Conservation (phyloP, 305 asterid species). For the Solanum hybrid region DNA sequence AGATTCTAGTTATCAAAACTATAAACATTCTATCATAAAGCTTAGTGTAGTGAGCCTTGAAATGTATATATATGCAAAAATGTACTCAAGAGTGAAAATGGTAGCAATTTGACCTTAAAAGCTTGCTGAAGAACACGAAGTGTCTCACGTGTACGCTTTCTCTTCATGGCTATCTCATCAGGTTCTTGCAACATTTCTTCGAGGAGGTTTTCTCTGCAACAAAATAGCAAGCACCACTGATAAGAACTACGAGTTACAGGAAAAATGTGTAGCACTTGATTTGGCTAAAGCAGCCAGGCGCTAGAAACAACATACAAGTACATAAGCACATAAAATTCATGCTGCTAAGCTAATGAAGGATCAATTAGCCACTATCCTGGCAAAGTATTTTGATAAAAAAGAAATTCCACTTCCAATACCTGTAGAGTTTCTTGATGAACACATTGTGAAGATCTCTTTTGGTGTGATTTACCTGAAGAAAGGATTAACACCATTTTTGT, state of each 20-base stretch:
- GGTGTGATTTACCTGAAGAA: constrained; percentile 82
- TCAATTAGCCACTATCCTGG: constrained; percentile 16
- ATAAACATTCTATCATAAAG: not conserved
- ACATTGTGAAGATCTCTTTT: constrained; percentile 88
- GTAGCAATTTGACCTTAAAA: constrained; percentile 47
- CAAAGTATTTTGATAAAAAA: constrained; percentile 51
- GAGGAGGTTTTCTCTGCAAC: constrained; percentile 58
- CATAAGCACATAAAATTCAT: not conserved
- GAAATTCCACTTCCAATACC: constrained; percentile 30
- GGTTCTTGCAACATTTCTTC: constrained; percentile 88
- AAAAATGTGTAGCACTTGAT: not conserved
- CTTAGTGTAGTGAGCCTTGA: not conserved
- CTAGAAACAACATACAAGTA: not conserved
- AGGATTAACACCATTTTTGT: constrained; percentile 4
- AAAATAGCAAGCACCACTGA: not conserved
- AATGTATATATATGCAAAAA: not conserved
- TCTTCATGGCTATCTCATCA: constrained; percentile 62
- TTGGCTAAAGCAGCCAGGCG: not conserved
- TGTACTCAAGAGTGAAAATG: not conserved
- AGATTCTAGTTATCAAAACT: not conserved
- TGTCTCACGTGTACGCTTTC: constrained; percentile 70
- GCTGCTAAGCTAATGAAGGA: not conserved
- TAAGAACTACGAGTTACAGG: not conserved
- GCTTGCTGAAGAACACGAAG: constrained; percentile 79
- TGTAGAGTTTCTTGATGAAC: constrained; percentile 83